Base-by-base conservation (phyloP, 768 basidiomycete genomes). In the Rhodotorula paludigena region DNA sequence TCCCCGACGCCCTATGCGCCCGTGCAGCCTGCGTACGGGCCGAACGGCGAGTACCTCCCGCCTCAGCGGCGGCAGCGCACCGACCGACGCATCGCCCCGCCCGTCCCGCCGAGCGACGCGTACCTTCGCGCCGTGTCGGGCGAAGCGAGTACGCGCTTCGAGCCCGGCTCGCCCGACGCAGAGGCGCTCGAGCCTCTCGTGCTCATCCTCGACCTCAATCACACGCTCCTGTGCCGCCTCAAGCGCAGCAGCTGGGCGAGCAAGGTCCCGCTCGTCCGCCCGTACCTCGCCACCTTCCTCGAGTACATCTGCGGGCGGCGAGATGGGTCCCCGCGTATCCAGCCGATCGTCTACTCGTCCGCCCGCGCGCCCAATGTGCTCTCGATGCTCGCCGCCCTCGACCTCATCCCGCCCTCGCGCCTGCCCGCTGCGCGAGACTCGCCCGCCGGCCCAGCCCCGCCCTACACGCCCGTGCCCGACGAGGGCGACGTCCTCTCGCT, bases 171-270 rank as follows among this genome's bases (percentile, higher is more conserved):
- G 32, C 42, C n/a, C 32, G 15, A 4, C 18, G 28, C 32, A 4
- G 21, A 44, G 0, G 25, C 16, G 5, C 14, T 8, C 15, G 57
- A 45, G 5, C 71, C 74, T 3, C 47, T 54, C 6, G 35, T 71
- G 30, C n/a, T 74, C 25, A 52, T 74, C 25, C 59, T 74, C 25
- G 74, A 74, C 39, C 60, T 74, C 18, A 74, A 74, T 57, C 63
- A 74, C 57, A 71, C 69, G 8, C 57, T 74, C 23, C 57, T 74
- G 0, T 64, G 59, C 33, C 68, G 74, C 11, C 45, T 57, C 9
- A 54, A 62, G 33, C 48, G 69, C 10, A 60, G 61, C 6, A 28
- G 25, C 1, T 32, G 18, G 12, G 69, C 60, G 21, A 48, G 63
- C 5, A 63, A 56, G 54, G 42, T 56, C 18, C 71, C 74, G 25